phyloP scores from a whole-genome alignment of 225 moss, liverwort and hornwort species.

The Asterella californica region DNA sequence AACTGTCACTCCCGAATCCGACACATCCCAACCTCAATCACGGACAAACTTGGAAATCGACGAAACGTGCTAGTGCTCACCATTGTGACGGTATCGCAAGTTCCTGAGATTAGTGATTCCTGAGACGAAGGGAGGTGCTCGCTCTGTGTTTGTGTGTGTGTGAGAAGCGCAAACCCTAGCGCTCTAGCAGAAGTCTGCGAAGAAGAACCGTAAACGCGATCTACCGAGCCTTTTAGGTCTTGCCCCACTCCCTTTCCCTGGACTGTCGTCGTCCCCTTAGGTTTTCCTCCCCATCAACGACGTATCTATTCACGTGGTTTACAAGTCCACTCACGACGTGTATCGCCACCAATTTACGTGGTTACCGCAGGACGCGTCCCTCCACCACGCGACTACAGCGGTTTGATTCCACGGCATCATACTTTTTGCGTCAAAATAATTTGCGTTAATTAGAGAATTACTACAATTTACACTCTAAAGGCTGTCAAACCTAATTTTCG shows the following conservation, averaged over 20 bases:
- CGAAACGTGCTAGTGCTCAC: not conserved
- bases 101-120: not conserved
- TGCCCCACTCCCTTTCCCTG: not conserved
- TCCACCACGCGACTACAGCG: too few species aligned
- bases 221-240: conserved; percentile 6
- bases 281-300: not conserved
- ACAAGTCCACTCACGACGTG: not conserved
- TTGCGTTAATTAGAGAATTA: too few species aligned
- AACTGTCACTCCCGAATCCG: not conserved
- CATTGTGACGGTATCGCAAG: conserved; percentile 7
- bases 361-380: not conserved
- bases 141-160: not conserved
- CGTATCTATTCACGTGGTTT: not conserved
- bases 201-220: conserved; percentile 4
- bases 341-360: not conserved
- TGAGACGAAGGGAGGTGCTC: not conserved
- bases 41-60: not conserved
- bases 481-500: too few species aligned
- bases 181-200: conserved; percentile 2
- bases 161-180: conserved; percentile 8
- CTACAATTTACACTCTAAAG: too few species aligned
- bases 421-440: too few species aligned
- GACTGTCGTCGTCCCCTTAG: not conserved
- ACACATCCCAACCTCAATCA: not conserved
- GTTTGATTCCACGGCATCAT: too few species aligned